Evolutionary conservation across 2,329 filamentous ascomycete genomes (phyloP).

Genomic region (Aspergillus sp.): DNA sequence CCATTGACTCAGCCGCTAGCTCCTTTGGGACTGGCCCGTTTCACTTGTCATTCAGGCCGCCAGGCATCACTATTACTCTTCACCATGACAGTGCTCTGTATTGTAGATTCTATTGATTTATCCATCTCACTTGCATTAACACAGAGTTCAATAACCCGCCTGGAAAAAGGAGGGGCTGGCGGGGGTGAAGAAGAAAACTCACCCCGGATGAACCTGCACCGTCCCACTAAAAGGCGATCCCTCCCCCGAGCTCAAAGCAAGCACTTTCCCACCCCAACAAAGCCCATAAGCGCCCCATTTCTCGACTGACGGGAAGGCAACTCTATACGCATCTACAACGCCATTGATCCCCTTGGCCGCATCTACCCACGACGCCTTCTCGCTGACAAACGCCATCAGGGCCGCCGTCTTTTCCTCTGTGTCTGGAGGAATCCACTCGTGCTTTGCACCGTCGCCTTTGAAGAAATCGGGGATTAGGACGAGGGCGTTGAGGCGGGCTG

Average conservation of each 20-base stretch:
- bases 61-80: background rate
- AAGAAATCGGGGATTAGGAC: slow-evolving; percentile 45
- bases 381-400: slow-evolving; percentile 59
- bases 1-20: slow-evolving; percentile 5
- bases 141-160: too few species aligned
- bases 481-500: slow-evolving; percentile 37
- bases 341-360: slow-evolving; percentile 33
- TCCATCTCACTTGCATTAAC: too few species aligned
- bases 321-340: slow-evolving; percentile 48
- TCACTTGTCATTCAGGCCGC: background rate
- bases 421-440: slow-evolving; percentile 59
- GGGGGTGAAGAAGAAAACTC: slow-evolving; percentile 9
- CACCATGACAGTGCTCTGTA: too few species aligned
- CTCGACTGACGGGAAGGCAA: slow-evolving; percentile 55
- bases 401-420: slow-evolving; percentile 63
- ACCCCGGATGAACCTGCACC: slow-evolving; percentile 39
- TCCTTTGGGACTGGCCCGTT: background rate
- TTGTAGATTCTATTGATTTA: too few species aligned
- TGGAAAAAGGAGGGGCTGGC: too few species aligned
- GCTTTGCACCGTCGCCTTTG: slow-evolving; percentile 45
- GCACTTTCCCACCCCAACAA: slow-evolving; percentile 69
- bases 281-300: slow-evolving; percentile 64
- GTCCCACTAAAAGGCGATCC: slow-evolving; percentile 54
- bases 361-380: slow-evolving; percentile 28
- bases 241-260: slow-evolving; percentile 47